Base-by-base conservation (phyloP, 805 yeast genomes). In the Candida peoriensis region DNA sequence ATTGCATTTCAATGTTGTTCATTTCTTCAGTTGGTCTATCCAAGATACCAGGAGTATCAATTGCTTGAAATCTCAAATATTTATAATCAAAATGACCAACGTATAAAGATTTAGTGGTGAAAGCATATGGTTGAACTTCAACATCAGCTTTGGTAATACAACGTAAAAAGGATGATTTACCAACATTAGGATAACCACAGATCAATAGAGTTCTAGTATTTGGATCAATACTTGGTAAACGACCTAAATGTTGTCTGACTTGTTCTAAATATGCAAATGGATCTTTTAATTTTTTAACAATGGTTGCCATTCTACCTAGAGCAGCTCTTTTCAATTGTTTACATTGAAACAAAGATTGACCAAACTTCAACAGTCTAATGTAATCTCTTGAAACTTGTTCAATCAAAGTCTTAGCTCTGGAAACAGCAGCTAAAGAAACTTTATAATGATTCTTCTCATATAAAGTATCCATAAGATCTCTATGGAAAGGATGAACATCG, bases 1-100 rank as follows among this genome's bases (percentile, higher is more conserved):
- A 84, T 70, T 93, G 99, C 98, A 93, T 93, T 70, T 93, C 99
- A 63, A 93, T 93, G 66, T 93, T 93, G 72, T 93, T 93, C 99
- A 93, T 93, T 61, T 93, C 98, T 64, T 93, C 99, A 29, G 97
- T 88, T 41, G 98, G 98, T 63, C 97, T 80, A 65, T 93, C 99
- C 60, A 93, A 72, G 54, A 93, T 89, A 70, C 99, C 99, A 22
- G 99, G 98, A 24, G 98, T 93, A 65, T 93, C 99, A 57, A 93
- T 93, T 37, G 97, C 98, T 70, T 93, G 99, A 71, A 93, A 93
- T 57, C 99, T 75, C 57, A 93, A 70, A 63, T 93, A 94, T 68
- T 93, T 93, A 70, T 93, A 93, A 68, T 93, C 99, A 60, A 93
- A 93, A 68, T 93, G 99, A 49, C 99, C 99, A 39, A 93, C 99